Conservation (phyloP, 2,329 filamentous ascomycete species). For the Teratosphaeria gauchensis region DNA sequence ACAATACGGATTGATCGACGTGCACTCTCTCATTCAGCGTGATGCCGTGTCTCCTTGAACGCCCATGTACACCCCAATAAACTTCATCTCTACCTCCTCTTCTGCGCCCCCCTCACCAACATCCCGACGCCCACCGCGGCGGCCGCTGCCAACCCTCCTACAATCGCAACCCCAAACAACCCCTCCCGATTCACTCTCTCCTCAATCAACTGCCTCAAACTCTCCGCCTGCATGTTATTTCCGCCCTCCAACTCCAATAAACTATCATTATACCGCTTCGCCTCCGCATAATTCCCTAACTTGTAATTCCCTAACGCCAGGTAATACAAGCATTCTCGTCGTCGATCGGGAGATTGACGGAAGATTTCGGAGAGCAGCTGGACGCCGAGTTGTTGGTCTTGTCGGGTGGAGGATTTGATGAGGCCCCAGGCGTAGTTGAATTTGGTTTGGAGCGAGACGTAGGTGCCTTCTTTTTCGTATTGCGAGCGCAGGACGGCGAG, state of each 20-base stretch:
- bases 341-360: slow-evolving; percentile 80
- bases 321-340: slow-evolving; percentile 97
- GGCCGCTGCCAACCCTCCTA: slow-evolving; percentile 83
- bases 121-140: slow-evolving; percentile 89
- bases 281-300: slow-evolving; percentile 93
- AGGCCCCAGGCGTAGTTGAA: slow-evolving; percentile 99
- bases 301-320: slow-evolving; percentile 96
- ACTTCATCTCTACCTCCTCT: slow-evolving; percentile 14
- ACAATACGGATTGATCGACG: neutral
- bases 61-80: too few relatives aligned
- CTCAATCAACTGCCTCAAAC: slow-evolving; percentile 79
- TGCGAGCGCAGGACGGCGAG: slow-evolving; percentile 86
- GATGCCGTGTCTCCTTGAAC: too few relatives aligned
- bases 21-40: too few relatives aligned
- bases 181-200: slow-evolving; percentile 95
- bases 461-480: slow-evolving; percentile 95
- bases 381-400: slow-evolving; percentile 89
- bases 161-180: slow-evolving; percentile 84
- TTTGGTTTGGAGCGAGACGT: slow-evolving; percentile 94
- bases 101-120: slow-evolving; percentile 59
- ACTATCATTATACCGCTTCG: slow-evolving; percentile 86
- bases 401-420: slow-evolving; percentile 78
- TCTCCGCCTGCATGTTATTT: slow-evolving; percentile 79
- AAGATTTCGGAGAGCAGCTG: slow-evolving; percentile 94
- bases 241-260: slow-evolving; percentile 79